Conservation (phyloP, 768 basidiomycete species). For the Boletus huronensis region DNA sequence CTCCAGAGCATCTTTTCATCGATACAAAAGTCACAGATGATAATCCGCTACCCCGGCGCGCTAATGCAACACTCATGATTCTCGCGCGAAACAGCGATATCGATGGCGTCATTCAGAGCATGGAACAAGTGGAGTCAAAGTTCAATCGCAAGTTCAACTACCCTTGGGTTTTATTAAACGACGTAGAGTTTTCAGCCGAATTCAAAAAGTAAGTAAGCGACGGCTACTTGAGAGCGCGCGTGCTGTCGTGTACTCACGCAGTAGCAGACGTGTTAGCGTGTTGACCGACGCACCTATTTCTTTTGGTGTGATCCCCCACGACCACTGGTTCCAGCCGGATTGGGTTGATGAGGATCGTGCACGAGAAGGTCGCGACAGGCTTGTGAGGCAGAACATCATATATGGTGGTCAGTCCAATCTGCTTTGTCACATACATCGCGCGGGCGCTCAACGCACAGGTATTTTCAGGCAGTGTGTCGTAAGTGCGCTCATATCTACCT, state of each 20-base stretch:
- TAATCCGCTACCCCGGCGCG: conserved; percentile 23
- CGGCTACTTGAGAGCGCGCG: neutral
- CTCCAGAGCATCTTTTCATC: conserved; percentile 1
- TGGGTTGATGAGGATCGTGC: conserved; percentile 72
- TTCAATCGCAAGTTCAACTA: conserved; percentile 60
- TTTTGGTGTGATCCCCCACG: conserved; percentile 56
- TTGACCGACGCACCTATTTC: conserved; percentile 42
- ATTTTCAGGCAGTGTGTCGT: conserved; percentile 43
- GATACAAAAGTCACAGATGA: neutral
- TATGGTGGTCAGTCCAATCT: conserved; percentile 42
- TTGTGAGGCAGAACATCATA: conserved; percentile 47
- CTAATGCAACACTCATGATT: conserved; percentile 59
- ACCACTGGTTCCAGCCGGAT: conserved; percentile 69
- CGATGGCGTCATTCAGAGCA: conserved; percentile 41
- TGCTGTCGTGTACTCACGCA: conserved; percentile 12
- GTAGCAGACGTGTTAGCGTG: conserved; percentile 31
- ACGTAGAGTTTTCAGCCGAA: conserved; percentile 51
- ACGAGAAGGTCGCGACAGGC: conserved; percentile 44
- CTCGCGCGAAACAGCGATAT: conserved; percentile 50
- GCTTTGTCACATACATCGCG: neutral
- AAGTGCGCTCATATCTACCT: conserved; percentile 13
- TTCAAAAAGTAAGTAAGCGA: conserved; percentile 42
- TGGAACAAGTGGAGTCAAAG: conserved; percentile 52
- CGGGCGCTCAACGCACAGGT: neutral
- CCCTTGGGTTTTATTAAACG: conserved; percentile 64